Conservation (phyloP, 129 eudicot genomes). For the Arctium lappa region DNA sequence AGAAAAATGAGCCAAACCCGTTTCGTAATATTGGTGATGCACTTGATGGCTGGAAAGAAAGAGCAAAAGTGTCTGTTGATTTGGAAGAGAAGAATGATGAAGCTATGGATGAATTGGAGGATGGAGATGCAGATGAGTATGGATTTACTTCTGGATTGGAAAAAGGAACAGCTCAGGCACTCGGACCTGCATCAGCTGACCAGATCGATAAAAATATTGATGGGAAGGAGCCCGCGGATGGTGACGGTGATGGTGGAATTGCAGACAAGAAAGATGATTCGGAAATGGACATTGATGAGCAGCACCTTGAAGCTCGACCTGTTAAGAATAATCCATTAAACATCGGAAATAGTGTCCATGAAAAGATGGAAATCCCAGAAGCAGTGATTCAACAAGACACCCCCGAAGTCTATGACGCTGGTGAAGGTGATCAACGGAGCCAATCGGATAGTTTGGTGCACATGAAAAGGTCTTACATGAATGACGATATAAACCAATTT, state of each 20-base stretch:
- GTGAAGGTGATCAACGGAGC: constrained; percentile 19
- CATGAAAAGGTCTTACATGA: constrained; percentile 45
- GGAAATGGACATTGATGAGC: constrained; percentile 51
- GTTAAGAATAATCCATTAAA: constrained; percentile 28
- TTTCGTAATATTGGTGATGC: constrained; percentile 88
- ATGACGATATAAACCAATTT: constrained; percentile 38
- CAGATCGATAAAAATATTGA: constrained; percentile 49
- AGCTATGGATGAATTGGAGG: constrained; percentile 49
- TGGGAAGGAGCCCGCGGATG: constrained; percentile 47
- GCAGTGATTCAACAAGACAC: constrained; percentile 37
- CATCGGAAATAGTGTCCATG: constrained; percentile 18
- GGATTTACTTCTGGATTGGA: constrained; percentile 81
- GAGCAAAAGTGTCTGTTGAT: constrained; percentile 79
- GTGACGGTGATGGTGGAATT: constrained; percentile 37
- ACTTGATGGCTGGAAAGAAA: constrained; percentile 92
- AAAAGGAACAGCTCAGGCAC: constrained; percentile 86
- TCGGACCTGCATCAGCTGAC: constrained; percentile 78
- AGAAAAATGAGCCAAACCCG: constrained; percentile 77
- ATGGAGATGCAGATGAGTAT: constrained; percentile 63
- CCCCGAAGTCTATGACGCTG: constrained; percentile 22
- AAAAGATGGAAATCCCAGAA: constrained; percentile 25
- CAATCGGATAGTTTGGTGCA: constrained; percentile 48
- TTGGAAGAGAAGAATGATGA: constrained; percentile 37
- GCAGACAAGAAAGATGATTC: constrained; percentile 32
- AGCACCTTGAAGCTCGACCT: constrained; percentile 28